Percentiles rank a stretch among this genome's conserved stretches.
These are phyloP conservation scores for Wickerhamiella vanderwaltii DNA, from an alignment of 805 yeast genomes.

Conservation along the genomic window DNA sequence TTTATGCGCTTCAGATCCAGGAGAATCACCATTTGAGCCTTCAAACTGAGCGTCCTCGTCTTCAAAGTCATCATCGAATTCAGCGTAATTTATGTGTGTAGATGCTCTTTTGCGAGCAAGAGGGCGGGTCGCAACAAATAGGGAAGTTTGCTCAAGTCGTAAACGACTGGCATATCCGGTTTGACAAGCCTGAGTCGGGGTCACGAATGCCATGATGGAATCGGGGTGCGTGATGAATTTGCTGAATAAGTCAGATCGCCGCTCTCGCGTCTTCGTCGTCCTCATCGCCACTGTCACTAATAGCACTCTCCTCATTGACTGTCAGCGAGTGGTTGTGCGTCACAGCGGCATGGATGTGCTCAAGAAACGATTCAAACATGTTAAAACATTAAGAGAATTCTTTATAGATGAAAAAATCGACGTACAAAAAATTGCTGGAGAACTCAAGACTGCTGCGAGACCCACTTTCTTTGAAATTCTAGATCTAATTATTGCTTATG, in stretches of 20 bases:
- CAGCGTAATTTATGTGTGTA: constrained; percentile 56
- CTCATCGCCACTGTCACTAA: too few species aligned
- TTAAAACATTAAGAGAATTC: not conserved
- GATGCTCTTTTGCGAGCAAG: constrained; percentile 63
- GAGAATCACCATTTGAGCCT: constrained; percentile 9
- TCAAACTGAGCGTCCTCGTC: constrained; percentile 30
- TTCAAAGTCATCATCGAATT: constrained; percentile 54
- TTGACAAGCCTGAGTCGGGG: constrained; percentile 64
- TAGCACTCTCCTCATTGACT: too few species aligned
- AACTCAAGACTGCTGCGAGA: too few species aligned
- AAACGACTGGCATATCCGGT: constrained; percentile 65
- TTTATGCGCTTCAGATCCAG: constrained; percentile 20
- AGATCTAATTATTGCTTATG: not conserved
- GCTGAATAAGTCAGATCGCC: not conserved
- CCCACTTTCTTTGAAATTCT: not conserved
- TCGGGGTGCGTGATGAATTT: too few species aligned
- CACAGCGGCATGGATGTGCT: constrained; percentile 2
- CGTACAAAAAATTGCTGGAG: too few species aligned
- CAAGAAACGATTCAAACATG: not conserved
- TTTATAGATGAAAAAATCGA: not conserved
- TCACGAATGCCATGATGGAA: not conserved
- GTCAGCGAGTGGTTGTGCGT: too few species aligned
- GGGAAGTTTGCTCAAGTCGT: constrained; percentile 59
- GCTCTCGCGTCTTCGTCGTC: too few species aligned
- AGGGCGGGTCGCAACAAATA: constrained; percentile 61